Percentiles rank a stretch among this genome's conserved stretches.
Conservation (phyloP, 2,329 filamentous ascomycete species). For the Fusarium sp. region DNA sequence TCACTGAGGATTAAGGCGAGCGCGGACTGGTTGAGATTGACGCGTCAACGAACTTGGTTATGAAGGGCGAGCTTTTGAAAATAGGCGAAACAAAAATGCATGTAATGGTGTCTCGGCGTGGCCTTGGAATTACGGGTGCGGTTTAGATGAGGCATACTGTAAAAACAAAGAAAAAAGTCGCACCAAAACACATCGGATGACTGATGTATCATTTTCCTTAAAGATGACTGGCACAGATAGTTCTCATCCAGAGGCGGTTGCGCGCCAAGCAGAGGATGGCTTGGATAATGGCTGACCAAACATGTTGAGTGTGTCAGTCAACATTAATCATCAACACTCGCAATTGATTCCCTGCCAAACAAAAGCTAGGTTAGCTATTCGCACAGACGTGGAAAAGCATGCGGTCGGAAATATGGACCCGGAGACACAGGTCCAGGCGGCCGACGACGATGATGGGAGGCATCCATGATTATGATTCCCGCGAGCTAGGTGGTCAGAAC, state of each 20-base stretch:
- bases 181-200: constrained; percentile 8
- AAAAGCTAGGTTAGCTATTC: constrained; percentile 19
- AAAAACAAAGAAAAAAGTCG: background rate
- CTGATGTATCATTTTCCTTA: background rate
- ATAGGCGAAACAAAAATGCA: constrained; percentile 23
- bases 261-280: constrained; percentile 17
- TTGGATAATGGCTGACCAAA: constrained; percentile 8
- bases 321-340: background rate
- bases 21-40: background rate
- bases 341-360: constrained; percentile 3
- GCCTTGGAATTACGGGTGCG: constrained; percentile 1
- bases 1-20: constrained; percentile 82
- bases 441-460: background rate
- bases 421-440: background rate
- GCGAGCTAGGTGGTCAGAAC: background rate
- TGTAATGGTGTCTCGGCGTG: constrained; percentile 19
- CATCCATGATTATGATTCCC: background rate
- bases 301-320: constrained; percentile 19
- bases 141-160: constrained; percentile 21
- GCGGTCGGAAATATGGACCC: constrained; percentile 27
- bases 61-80: constrained; percentile 21
- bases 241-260: background rate
- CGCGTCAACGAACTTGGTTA: constrained; percentile 19
- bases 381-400: constrained; percentile 25
- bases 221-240: constrained; percentile 23